Evolutionary conservation across 345 rosid genomes (phyloP).

Genomic region (Schrenkiella parvula): DNA sequence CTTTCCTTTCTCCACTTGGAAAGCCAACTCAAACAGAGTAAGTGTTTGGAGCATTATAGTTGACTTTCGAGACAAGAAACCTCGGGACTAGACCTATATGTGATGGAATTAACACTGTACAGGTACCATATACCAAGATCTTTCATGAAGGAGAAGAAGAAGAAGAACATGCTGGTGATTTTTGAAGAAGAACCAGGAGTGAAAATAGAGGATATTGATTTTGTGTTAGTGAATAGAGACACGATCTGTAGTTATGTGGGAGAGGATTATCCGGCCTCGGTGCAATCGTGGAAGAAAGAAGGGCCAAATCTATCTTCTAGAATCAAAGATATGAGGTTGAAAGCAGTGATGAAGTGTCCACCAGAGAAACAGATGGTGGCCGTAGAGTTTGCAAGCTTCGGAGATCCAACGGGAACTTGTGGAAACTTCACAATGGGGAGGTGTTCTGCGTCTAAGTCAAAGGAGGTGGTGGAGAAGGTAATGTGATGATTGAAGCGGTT

Average conservation of each 20-base stretch:
- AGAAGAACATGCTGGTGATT: constrained; percentile 57
- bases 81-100: neutral
- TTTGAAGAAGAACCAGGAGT: constrained; percentile 61
- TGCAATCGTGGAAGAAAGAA: constrained; percentile 45
- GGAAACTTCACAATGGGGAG: constrained; percentile 47
- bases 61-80: neutral
- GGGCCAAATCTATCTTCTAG: constrained; percentile 23
- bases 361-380: constrained; percentile 37
- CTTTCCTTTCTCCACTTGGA: constrained; percentile 59
- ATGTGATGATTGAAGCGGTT: neutral
- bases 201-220: constrained; percentile 43
- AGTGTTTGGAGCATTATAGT: neutral
- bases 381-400: constrained; percentile 76
- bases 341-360: constrained; percentile 48
- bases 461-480: constrained; percentile 59
- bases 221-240: constrained; percentile 57
- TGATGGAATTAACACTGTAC: neutral
- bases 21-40: constrained; percentile 61
- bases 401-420: constrained; percentile 61
- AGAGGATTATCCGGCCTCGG: constrained; percentile 51
- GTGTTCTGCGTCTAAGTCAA: constrained; percentile 48
- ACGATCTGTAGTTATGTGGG: constrained; percentile 55
- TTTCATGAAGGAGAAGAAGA: constrained; percentile 43
- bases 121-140: constrained; percentile 75
- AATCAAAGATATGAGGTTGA: constrained; percentile 35